Evolutionary conservation across 2,329 filamentous ascomycete genomes (phyloP).

Genomic region (Colletotrichum euphorbiae): DNA sequence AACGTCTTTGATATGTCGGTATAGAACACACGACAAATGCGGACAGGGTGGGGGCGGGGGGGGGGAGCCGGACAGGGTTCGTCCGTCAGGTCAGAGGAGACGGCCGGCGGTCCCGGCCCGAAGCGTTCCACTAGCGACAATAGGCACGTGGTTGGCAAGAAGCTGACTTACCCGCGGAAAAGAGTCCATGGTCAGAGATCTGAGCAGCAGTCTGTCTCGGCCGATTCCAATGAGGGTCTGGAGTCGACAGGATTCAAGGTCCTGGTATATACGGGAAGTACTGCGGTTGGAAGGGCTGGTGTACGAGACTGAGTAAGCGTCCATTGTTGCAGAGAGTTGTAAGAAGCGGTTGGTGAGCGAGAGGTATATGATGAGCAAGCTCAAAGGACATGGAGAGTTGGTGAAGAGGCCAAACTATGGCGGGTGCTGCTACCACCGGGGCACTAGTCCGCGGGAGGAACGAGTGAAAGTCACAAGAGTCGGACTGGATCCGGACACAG

Average conservation of each 20-base stretch:
- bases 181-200: slow-evolving; percentile 48
- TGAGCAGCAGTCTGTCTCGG: slow-evolving; percentile 45
- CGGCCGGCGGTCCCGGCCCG: slow-evolving; percentile 18
- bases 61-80: slow-evolving; percentile 5
- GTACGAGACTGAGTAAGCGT: slow-evolving; percentile 64
- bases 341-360: neutral
- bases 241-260: slow-evolving; percentile 57
- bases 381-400: neutral
- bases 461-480: slow-evolving; percentile 19
- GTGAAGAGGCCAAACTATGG: slow-evolving; percentile 25
- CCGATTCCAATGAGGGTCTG: slow-evolving; percentile 50
- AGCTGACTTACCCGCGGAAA: slow-evolving; percentile 50
- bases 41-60: neutral
- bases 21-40: slow-evolving; percentile 13
- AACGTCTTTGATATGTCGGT: slow-evolving; percentile 9
- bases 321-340: slow-evolving; percentile 51
- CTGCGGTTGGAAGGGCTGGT: slow-evolving; percentile 57
- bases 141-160: slow-evolving; percentile 38
- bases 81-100: slow-evolving; percentile 24
- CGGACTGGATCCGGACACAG: neutral
- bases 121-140: slow-evolving; percentile 18
- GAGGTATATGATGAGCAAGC: slow-evolving; percentile 14
- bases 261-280: slow-evolving; percentile 62
- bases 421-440: slow-evolving; percentile 9
- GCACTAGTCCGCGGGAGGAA: slow-evolving; percentile 12